Base-by-base conservation (phyloP, 2,329 filamentous ascomycete genomes). In the Xylariaceae sp. region DNA sequence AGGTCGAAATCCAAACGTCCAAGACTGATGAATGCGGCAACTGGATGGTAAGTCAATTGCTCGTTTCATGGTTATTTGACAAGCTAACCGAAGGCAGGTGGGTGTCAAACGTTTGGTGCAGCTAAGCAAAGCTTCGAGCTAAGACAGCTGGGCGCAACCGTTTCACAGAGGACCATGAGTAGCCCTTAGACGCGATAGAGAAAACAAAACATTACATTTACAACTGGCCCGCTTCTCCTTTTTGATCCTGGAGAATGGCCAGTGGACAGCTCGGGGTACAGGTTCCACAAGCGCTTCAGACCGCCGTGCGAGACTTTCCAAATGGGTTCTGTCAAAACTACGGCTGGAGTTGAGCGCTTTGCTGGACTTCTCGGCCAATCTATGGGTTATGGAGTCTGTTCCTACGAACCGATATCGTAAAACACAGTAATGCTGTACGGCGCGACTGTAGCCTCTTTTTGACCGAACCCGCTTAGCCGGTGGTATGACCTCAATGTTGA, bases 21-120 rank as follows among this genome's bases (percentile, higher is more conserved):
- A 88, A 87, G 75, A 87, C 82, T 1, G 87, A 90, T 42, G 88
- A 93, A 67, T 91, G 89, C 68, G 88, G 88, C 49, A 87, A 89
- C 66, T 93, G 89, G 89, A 92, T 93, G 87, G 89, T 91, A 76
- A 76, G 85, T 75, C 36, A 46, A 46, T 13, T 43, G 49, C 19
- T 13, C 31, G 31, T 34, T 33, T n/a, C 6, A 31, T 33, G 5
- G 13, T 44, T 16, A 16, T 31, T 39, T 17, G 17, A 47, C 18
- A 53, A 54, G 58, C 76, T 83, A 75, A 83, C 64, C 28, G 12
- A 12, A 44, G 39, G 6, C 45, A 89, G 86, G 83, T 88, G 61
- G 88, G 88, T 65, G 82, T 91, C 42, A 91, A 90, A 72, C 80
- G 88, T 59, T 75, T 91, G 64, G 83, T 90, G 63, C 86, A 83